Evolutionary conservation across 2,329 filamentous ascomycete genomes (phyloP), one percentile per base, ranked within the genome.

Genomic region (Alternaria longipes): DNA sequence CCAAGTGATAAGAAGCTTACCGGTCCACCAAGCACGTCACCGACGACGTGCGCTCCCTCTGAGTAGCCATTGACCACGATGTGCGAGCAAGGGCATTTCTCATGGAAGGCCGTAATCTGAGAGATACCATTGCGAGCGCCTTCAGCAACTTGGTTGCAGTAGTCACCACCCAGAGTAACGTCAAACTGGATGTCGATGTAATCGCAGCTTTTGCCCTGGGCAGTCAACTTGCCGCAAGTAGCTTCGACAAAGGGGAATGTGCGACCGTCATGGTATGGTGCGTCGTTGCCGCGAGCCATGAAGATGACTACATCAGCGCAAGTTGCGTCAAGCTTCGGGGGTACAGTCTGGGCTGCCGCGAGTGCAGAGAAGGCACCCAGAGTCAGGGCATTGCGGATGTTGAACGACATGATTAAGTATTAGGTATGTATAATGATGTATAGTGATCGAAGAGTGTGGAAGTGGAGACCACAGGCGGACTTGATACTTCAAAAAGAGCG

Each of bases 41-140:
- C 86, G 68, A 85, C 82, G 63, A 88, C 87, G 75, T 88, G 84
- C 44, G 82, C 85, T 41, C 86, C 86, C 82, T 87, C 60, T 7
- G 84, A 87, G 73, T 88, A 89, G 41, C 87, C 87, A 42, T 88
- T 84, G 47, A 88, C 74, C 6, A 89, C 84, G 44, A 89, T 75
- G 68, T 86, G 75, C 20, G 85, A 83, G 67, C 76, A 78, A 41
- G 87, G 86, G 68, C 86, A 89, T 65, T 80, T 76, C 16, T 78
- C 73, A 66, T 87, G 83, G 70, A 85, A 87, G 36, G 77, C 74
- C 56, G 86, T 89, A 9, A 90, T 86, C 6, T 70, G 61, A 32
- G 63, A 45, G 53, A 53, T 49, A 60, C 68, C 68, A 59, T 68
- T 68, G 58, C 59, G 57, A 57, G 63, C 66, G 59, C 68, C 68